Evolutionary conservation across 495 filamentous ascomycete genomes (phyloP), one percentile per base, ranked within the genome.

Genomic region (Penicillium silybi): DNA sequence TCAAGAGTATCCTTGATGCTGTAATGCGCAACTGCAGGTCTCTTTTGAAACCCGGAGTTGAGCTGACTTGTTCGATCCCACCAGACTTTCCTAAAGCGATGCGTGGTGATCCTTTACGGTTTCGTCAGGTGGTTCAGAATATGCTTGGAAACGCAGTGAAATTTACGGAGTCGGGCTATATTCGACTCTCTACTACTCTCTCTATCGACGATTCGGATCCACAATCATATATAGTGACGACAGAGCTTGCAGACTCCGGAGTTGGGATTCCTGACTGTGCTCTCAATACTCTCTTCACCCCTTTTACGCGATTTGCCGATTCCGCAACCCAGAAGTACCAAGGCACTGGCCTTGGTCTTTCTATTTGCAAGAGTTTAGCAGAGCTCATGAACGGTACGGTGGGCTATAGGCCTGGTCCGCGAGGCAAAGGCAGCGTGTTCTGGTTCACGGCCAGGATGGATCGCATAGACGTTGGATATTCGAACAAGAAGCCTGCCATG

Each of bases 251-350:
- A 56, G 89, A 95, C 53, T 84, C 87, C 2, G 89, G 89, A 0
- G 90, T 92, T 39, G 89, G 88, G 1, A 89, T 92, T 16, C 82
- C 85, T 44, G 83, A 89, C 32, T 80, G 83, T 41, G 84, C 88
- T 0, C 69, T 80, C 15, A 81, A 82, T 53, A 78, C 77, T n/a
- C 71, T 92, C 4, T 93, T 93, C 71, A 84, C 85, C 42, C 89
- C 89, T 2, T 93, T 92, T 61, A 85, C 82, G 44, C 87, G 90
- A 63, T 87, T 87, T n/a, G 89, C 90, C 59, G 74, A 87, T n/a
- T 87, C 84, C 7, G 87, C 84, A 6, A 83, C 82, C 15, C 74
- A 85, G 27, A 76, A 77, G 20, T 91, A 87, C 66, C 87, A 86
- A 19, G 88, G 88, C 3, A 91, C 87, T 6, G 87, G 87, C 1